Evolutionary conservation across 331 rosid genomes (phyloP), one percentile per base, ranked within the genome.

Genomic region (Spiraea crenata): DNA sequence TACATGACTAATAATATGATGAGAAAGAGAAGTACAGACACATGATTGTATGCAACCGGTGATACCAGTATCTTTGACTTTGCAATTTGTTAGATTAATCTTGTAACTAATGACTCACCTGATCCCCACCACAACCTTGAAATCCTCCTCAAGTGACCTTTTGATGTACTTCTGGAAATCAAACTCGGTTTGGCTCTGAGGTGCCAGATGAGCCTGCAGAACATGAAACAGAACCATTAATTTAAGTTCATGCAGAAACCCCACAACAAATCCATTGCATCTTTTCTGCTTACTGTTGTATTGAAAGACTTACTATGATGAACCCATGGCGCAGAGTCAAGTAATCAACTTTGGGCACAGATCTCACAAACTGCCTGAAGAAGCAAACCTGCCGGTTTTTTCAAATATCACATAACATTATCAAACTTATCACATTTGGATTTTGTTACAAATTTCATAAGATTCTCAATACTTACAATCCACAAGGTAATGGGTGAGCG

Each of bases 121-220:
- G 70, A 78, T 72, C 70, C 77, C 82, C 17, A 77, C 77, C 14
- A 77, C 77, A 42, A 77, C 65, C 65, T 71, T 77, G 82, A 77
- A 77, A 61, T 77, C 82, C 64, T 65, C 74, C 59, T 77, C 82
- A 48, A 77, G 65, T 65, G 82, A 66, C 44, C 82, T 72, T 34
- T 77, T 77, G 19, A 77, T 72, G 64, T 77, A 77, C 56, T 77
- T 65, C 20, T 72, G 82, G 70, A 77, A 77, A 56, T 77, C 67
- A 34, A 77, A 77, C 15, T 48, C 58, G 7, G 40, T n/a, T 44
- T 65, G 74, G 51, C 70, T 77, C 20, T 77, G 70, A 58, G 82
- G 82, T 31, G 77, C 77, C 74, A 77, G 58, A 66, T 77, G 82
- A 40, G 82, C 82, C 82, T 77, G 58, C 39, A 64, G 4, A 45